Percentiles rank a stretch among this genome's conserved stretches.
These are phyloP conservation scores for Ciborinia camelliae DNA, from an alignment of 2,329 filamentous ascomycete species.

Conservation along the genomic window DNA sequence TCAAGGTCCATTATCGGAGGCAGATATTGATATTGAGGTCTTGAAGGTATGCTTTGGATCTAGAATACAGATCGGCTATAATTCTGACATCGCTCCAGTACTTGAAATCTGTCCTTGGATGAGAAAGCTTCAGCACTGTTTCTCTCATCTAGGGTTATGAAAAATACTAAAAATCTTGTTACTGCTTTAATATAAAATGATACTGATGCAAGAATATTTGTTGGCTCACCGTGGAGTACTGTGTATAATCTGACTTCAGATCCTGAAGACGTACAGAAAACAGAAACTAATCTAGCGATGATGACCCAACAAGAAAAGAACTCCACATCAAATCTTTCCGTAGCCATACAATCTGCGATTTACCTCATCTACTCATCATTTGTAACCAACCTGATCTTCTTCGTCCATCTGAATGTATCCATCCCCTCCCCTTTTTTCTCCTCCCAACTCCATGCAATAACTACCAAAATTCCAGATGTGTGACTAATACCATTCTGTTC, in stretches of 20 bases:
- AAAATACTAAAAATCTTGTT: background rate
- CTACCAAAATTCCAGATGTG: background rate
- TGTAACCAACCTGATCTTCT: background rate
- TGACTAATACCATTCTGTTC: background rate
- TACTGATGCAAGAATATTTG: background rate
- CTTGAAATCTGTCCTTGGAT: background rate
- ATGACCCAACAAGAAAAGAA: background rate
- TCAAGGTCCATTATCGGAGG: background rate
- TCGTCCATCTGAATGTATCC: background rate
- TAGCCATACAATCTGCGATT: background rate
- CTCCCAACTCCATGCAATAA: background rate
- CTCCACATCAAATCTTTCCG: background rate
- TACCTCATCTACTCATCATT: background rate
- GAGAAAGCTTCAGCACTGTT: background rate
- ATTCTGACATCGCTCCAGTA: background rate
- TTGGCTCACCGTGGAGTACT: too few relatives aligned
- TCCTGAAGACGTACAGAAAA: background rate
- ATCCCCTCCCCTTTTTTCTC: background rate
- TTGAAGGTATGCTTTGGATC: background rate
- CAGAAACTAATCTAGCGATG: background rate
- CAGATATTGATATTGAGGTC: background rate
- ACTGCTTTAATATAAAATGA: background rate
- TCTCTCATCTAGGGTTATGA: background rate
- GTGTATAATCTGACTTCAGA: background rate
- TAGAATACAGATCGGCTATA: background rate